Base-by-base conservation (phyloP, 768 basidiomycete species). In the Pleurotus ostreatus region DNA sequence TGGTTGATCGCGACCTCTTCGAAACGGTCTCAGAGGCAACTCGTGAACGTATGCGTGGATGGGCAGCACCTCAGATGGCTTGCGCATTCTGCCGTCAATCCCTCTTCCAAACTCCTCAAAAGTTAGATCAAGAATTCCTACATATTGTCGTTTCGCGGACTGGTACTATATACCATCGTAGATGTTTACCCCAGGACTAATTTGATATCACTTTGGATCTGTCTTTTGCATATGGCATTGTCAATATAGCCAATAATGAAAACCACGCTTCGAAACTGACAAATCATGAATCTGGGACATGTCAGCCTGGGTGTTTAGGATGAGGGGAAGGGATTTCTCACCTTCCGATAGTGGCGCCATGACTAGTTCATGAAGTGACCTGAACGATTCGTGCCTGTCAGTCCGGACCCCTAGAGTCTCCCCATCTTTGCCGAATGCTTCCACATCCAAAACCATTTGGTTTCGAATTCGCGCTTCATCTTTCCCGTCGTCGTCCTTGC, bases 401-500 rank as follows among this genome's bases (percentile, higher is more conserved):
- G 86, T 68, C n/a, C 83, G 75, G 3, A 95, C 82, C 2, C 86
- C 89, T 23, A 98, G 68, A 20, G 76, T 70, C 59, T 78, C 69
- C 1, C 88, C 94, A 56, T 96, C 94, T 62, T 79, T 79, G 8
- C 86, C 90, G 61, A 98, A 87, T 6, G 87, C 87, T 47, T 88
- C 81, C 0, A 96, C 89, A 64, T 99, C 97, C 13, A 92, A 71
- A 46, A 87, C 78, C 89, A 98, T 73, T 70, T 95, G 94, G 49
- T 71, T 71, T 45, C 83, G 83, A 58, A 98, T 94, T 43, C 92
- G 85, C 65, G 96, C 92, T 67, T 97, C 94, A 63, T 96, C 94
- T 51, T 81, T 81, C 3, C 81, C 84, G 54, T 92, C 89, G 43
- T 91, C 87, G 8, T 82, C 82, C 49, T 75, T 81, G 23, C 72